Percentiles rank a stretch among this genome's conserved stretches.
phyloP scores from a whole-genome alignment of 2,329 filamentous ascomycete species.

The Sporothrix brunneoviolacea region DNA sequence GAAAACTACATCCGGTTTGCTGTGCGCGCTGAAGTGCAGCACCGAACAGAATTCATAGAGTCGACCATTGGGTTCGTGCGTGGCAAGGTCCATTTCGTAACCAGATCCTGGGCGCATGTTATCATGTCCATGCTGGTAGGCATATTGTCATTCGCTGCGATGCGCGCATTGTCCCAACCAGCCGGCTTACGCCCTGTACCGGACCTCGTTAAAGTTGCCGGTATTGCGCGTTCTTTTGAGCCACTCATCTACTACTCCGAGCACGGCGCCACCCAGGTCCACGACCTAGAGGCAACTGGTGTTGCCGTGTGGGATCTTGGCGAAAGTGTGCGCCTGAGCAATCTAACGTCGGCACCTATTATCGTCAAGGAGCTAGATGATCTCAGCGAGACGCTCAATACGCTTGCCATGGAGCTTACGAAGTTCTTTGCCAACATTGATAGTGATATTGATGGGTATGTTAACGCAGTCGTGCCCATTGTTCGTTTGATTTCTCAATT shows the following conservation, averaged over 20 bases:
- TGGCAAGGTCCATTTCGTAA: conserved; percentile 52
- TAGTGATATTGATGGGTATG: conserved; percentile 75
- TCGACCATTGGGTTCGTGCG: conserved; percentile 59
- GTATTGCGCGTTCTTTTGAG: conserved; percentile 84
- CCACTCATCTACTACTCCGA: conserved; percentile 93
- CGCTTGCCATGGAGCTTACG: conserved; percentile 76
- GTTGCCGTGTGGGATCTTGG: conserved; percentile 92
- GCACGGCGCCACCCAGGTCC: conserved; percentile 77
- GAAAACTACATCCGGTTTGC: conserved; percentile 76
- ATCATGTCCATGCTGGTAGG: conserved; percentile 54
- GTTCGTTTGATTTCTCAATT: conserved; percentile 19
- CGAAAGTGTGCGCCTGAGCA: conserved; percentile 80
- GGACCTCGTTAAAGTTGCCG: conserved; percentile 84
- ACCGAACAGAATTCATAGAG: conserved; percentile 78
- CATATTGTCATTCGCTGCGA: conserved; percentile 57
- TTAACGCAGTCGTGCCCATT: too few species aligned
- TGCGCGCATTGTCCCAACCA: conserved; percentile 63
- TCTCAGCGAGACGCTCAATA: conserved; percentile 78
- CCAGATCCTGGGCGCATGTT: conserved; percentile 63
- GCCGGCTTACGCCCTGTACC: conserved; percentile 61
- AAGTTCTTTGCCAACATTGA: conserved; percentile 92
- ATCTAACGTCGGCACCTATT: conserved; percentile 81
- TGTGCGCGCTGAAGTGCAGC: conserved; percentile 79
- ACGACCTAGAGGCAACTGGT: conserved; percentile 82
- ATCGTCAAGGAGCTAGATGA: conserved; percentile 83